phyloP scores from a whole-genome alignment of 345 rosid genomes.

The Citrus maxima region DNA sequence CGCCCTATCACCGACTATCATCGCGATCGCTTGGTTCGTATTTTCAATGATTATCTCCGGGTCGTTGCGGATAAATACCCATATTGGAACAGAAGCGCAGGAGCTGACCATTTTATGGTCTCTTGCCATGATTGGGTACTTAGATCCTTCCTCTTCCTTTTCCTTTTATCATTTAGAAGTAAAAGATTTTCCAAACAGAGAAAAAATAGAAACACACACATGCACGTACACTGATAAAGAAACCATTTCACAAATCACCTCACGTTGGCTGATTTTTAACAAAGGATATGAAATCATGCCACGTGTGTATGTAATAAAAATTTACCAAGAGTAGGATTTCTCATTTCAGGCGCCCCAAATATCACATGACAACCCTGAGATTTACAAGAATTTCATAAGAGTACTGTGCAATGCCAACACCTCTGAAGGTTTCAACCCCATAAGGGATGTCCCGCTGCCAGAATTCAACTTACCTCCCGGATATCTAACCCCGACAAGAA shows the following conservation, averaged over 20 bases:
- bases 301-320: too few species aligned
- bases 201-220: neutral
- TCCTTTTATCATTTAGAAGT: neutral
- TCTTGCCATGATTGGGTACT: conserved; percentile 72
- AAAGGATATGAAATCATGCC: too few species aligned
- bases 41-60: conserved; percentile 35
- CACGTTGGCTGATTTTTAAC: too few species aligned
- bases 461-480: conserved; percentile 34
- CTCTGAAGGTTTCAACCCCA: conserved; percentile 60
- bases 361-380: conserved; percentile 36
- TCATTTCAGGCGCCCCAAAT: conserved; percentile 58
- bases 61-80: conserved; percentile 43
- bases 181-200: neutral
- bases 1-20: conserved; percentile 22
- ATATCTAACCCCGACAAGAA: conserved; percentile 19
- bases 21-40: conserved; percentile 14
- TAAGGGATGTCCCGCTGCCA: conserved; percentile 63
- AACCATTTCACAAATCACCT: too few species aligned
- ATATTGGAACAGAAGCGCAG: conserved; percentile 53
- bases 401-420: conserved; percentile 81
- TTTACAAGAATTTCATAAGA: conserved; percentile 54
- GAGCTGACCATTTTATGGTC: conserved; percentile 61
- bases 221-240: neutral
- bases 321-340: too few species aligned
- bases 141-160: neutral